These are phyloP conservation scores for Xylaria telfairii DNA, from an alignment of 495 filamentous ascomycete genomes.

Conservation along the genomic window DNA sequence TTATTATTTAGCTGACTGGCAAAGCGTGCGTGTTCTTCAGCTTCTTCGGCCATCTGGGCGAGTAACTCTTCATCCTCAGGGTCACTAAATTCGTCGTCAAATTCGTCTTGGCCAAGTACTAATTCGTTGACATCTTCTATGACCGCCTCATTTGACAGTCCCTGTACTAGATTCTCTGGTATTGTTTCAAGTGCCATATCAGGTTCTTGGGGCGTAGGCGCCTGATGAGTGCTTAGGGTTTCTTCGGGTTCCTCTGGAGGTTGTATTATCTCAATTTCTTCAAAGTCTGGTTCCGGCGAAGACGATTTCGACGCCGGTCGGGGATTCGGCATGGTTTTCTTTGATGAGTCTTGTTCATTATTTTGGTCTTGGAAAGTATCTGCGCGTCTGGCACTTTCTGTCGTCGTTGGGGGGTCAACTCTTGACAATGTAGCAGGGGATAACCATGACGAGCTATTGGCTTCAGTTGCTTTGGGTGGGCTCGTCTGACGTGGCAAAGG, in stretches of 20 bases:
- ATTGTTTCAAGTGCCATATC: constrained; percentile 50
- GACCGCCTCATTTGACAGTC: constrained; percentile 9
- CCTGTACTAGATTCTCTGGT: constrained; percentile 23
- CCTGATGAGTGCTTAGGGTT: constrained; percentile 4
- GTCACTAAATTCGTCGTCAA: constrained; percentile 68
- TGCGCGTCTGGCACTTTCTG: constrained; percentile 36
- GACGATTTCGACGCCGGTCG: constrained; percentile 17
- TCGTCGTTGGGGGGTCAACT: constrained; percentile 20
- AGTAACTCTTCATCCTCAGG: constrained; percentile 91
- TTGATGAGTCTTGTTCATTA: constrained; percentile 31
- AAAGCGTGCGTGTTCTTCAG: constrained; percentile 91
- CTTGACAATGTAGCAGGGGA: constrained; percentile 33
- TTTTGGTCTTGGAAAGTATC: constrained; percentile 47
- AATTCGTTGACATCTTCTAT: constrained; percentile 34
- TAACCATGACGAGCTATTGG: constrained; percentile 25
- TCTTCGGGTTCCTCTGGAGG: constrained; percentile 33
- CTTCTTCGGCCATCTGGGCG: constrained; percentile 82
- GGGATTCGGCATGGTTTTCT: constrained; percentile 18
- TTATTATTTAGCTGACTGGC: constrained; percentile 82
- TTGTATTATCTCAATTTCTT: constrained; percentile 37
- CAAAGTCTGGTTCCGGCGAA: constrained; percentile 43
- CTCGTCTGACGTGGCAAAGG: constrained; percentile 35
- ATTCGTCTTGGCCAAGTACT: constrained; percentile 47
- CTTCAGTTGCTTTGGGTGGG: constrained; percentile 6
- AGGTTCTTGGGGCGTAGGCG: constrained; percentile 52